Evolutionary conservation across 805 yeast genomes (phyloP), one percentile per base, ranked within the genome.

Genomic region (Cyberlindnera amylophila): DNA sequence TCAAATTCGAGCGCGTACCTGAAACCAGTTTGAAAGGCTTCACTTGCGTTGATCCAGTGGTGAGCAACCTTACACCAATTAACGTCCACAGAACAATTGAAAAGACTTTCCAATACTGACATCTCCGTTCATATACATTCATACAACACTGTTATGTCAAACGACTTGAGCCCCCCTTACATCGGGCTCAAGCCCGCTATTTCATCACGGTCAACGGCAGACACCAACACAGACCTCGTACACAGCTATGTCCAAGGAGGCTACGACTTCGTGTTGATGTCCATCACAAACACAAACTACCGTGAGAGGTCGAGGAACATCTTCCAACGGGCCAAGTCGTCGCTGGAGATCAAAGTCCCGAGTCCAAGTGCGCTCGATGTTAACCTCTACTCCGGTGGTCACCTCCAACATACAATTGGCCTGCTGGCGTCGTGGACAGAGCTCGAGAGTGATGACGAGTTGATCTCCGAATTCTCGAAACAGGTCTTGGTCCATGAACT

Each of bases 361-460:
- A 50, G 59, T 12, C 78, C 79, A 1, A 53, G 57, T 4, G 49
- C 63, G 2, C 58, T 59, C 4, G 79, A 75, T 38, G 70, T 74
- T 6, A 67, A 65, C 36, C 52, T 74, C 5, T 55, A 66, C 9
- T 66, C 72, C 0, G 78, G 76, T 1, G 48, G 57, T 0, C 75
- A 74, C 52, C 57, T 69, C 2, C 40, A 53, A 2, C 59, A 62
- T 48, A 60, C 77, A 7, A 71, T 82, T 18, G 87, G 86, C 0
- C 52, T 81, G 24, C 58, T 81, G 3, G 74, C 87, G 0, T 77
- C 84, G 2, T 82, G 88, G 87, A 65, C 81, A n/a, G 87, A 81
- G 52, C 59, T 81, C 32, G 87, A 81, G 49, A 72, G 80, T 24
- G 62, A 64, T 9, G 77, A 79, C 55, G 57, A 62, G 0, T 47